These are phyloP conservation scores for Coniella lustricola DNA, from an alignment of 2,329 filamentous ascomycete species.

Conservation along the genomic window DNA sequence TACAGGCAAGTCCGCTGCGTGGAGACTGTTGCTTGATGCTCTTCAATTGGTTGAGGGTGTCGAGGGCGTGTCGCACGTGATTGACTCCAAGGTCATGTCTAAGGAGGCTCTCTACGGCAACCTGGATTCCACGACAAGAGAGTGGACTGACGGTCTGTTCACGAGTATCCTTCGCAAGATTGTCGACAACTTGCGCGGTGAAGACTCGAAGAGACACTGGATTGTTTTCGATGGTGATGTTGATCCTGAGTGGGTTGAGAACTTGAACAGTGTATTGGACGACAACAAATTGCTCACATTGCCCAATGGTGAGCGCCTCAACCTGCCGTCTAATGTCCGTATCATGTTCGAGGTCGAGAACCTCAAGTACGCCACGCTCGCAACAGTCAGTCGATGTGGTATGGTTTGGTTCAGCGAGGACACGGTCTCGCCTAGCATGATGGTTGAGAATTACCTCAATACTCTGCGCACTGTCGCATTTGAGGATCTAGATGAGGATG, in stretches of 20 bases:
- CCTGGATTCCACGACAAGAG: constrained; percentile 90
- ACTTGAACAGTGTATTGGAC: constrained; percentile 97
- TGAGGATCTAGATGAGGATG: constrained; percentile 93
- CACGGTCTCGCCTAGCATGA: constrained; percentile 86
- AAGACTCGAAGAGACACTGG: constrained; percentile 96
- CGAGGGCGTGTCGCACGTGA: constrained; percentile 93
- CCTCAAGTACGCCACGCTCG: constrained; percentile 91
- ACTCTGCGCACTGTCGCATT: constrained; percentile 76
- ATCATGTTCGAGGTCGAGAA: constrained; percentile 99
- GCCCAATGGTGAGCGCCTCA: constrained; percentile 96
- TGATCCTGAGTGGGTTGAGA: constrained; percentile 99
- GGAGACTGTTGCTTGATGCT: constrained; percentile 86
- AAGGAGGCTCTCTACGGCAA: constrained; percentile 97
- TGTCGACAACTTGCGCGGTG: constrained; percentile 94
- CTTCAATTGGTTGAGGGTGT: constrained; percentile 84
- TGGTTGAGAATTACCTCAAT: constrained; percentile 86
- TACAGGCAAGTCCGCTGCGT: constrained; percentile 93
- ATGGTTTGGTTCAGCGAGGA: constrained; percentile 99
- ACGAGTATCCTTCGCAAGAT: constrained; percentile 98
- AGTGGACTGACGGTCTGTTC: constrained; percentile 98
- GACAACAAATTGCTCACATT: constrained; percentile 97
- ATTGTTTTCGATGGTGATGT: constrained; percentile 99
- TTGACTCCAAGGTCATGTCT: constrained; percentile 99
- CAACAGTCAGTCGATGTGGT: constrained; percentile 98
- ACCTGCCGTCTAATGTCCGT: constrained; percentile 86